Percentiles rank a stretch among this genome's conserved stretches.
These are phyloP conservation scores for Candida sanyiensis DNA, from an alignment of 805 yeast genomes.

Conservation along the genomic window DNA sequence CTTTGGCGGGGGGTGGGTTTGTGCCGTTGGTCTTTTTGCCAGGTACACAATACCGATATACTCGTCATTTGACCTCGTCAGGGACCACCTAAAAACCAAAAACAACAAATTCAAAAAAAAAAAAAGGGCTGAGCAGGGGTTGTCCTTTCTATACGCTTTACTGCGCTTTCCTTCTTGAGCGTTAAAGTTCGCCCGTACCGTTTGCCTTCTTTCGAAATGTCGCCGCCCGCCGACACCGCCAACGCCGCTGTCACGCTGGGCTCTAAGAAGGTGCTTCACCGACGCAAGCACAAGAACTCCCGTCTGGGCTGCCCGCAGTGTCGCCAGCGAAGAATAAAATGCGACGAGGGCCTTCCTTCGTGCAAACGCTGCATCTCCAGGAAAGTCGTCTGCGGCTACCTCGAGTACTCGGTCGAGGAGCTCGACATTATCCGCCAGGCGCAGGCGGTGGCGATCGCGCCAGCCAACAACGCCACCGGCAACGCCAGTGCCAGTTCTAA, in stretches of 20 bases:
- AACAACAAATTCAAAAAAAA: neutral
- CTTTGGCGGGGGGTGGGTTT: neutral
- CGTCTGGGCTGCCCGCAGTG: slow-evolving; percentile 53
- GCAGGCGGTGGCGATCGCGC: no score
- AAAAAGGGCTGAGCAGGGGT: neutral
- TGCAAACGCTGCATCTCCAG: slow-evolving; percentile 43
- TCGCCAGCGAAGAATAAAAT: slow-evolving; percentile 52
- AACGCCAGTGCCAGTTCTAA: neutral
- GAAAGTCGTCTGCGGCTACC: slow-evolving; percentile 19
- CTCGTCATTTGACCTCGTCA: no score
- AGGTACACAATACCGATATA: no score
- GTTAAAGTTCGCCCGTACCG: no score
- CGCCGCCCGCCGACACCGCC: neutral
- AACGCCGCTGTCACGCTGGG: no score
- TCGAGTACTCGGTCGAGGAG: slow-evolving; percentile 13
- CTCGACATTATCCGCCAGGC: slow-evolving; percentile 11
- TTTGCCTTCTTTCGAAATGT: neutral
- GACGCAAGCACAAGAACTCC: slow-evolving; percentile 60
- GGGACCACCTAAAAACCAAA: no score
- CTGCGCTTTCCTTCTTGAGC: neutral
- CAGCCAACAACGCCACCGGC: no score
- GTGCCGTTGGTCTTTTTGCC: no score
- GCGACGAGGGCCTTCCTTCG: slow-evolving; percentile 53
- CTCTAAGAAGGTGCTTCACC: slow-evolving; percentile 13
- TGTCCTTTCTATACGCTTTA: neutral